phyloP scores from a whole-genome alignment of 129 eudicot genomes.

The Cynara cardunculus region DNA sequence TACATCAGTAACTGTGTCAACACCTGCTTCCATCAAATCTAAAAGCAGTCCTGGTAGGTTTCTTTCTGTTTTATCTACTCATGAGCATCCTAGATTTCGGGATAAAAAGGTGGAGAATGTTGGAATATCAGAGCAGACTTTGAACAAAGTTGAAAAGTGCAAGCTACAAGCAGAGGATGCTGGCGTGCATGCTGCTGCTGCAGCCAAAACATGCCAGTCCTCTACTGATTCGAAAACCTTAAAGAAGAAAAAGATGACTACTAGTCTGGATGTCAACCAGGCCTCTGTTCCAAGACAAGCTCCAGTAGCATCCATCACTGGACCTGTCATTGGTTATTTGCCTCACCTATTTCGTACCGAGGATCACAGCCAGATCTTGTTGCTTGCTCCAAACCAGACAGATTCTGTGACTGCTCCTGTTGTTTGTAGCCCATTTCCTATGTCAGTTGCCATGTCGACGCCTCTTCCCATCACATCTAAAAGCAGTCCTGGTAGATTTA shows the following conservation, averaged over 20 bases:
- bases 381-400: constrained; percentile 52
- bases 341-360: constrained; percentile 21
- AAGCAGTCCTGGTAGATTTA: constrained; percentile 12
- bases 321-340: constrained; percentile 35
- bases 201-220: constrained; percentile 17
- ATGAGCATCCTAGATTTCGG: constrained; percentile 25
- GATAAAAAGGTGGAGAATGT: constrained; percentile 18
- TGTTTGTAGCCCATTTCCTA: constrained; percentile 17
- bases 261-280: constrained; percentile 42
- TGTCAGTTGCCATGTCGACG: constrained; percentile 39
- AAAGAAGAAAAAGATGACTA: constrained; percentile 21
- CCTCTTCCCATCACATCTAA: constrained; percentile 30
- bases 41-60: constrained; percentile 21
- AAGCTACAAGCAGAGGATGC: constrained; percentile 58
- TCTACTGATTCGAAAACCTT: constrained; percentile 5
- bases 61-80: constrained; percentile 22
- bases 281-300: constrained; percentile 80
- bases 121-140: constrained; percentile 25
- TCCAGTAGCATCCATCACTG: constrained; percentile 12
- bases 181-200: constrained; percentile 56
- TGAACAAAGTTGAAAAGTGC: constrained; percentile 53
- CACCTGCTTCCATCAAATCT: constrained; percentile 28
- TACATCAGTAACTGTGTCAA: constrained; percentile 42
- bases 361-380: constrained; percentile 35
- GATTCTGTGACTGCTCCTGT: constrained; percentile 59